Evolutionary conservation across 2,329 filamentous ascomycete genomes (phyloP).

Genomic region (Plectosphaerella cucumerina): DNA sequence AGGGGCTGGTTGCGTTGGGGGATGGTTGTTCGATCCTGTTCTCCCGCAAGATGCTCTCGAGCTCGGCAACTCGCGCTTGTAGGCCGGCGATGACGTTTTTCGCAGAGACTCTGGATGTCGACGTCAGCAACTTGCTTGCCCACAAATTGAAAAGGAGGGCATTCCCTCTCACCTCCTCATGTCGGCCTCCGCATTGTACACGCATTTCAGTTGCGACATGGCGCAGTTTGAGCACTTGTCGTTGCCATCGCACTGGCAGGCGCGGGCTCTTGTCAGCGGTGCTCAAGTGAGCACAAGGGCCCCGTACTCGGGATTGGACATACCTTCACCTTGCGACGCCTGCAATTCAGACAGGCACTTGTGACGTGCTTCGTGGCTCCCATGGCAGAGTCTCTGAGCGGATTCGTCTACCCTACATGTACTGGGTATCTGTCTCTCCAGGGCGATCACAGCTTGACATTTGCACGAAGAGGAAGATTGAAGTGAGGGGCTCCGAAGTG

Average conservation of each 20-base stretch:
- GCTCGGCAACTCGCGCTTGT: neutral
- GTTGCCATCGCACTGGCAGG: neutral
- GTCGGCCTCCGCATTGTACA: constrained; percentile 1
- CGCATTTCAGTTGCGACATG: neutral
- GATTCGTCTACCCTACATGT: neutral
- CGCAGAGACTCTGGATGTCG: neutral
- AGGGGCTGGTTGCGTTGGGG: neutral
- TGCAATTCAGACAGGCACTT: constrained; percentile 1
- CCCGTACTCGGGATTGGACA: neutral
- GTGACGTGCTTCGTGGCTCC: neutral
- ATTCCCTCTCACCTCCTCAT: constrained; percentile 1
- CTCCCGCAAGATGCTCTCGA: neutral
- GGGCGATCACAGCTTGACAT: neutral
- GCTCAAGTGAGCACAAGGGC: neutral
- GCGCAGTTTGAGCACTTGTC: neutral
- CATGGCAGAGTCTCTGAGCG: neutral
- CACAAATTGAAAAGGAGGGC: neutral
- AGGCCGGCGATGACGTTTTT: neutral
- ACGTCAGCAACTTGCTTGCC: neutral
- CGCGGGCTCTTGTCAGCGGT: neutral
- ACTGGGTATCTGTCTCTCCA: neutral
- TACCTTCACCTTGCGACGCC: constrained; percentile 1
- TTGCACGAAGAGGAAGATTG: neutral
- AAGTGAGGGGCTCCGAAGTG: neutral
- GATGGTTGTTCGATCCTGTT: neutral